Evolutionary conservation across 148 eudicot species (phyloP), one percentile per base, ranked within the genome.

Genomic region (Nepenthes gracilis): DNA sequence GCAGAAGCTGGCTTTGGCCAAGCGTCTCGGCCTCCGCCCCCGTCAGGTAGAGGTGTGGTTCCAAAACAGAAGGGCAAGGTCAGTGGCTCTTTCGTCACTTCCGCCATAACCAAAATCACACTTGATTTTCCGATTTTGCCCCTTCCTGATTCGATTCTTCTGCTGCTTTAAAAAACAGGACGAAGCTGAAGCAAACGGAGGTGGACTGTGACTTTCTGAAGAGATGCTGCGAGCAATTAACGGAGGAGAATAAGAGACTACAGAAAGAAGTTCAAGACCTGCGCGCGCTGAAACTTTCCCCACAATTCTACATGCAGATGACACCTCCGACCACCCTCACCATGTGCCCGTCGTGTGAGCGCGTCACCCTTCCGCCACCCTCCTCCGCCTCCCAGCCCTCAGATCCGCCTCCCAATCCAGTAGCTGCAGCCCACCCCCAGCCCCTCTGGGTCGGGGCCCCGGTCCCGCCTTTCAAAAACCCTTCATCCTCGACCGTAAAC

Each of bases 1-100:
- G 69, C 97, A 85, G 69, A 87, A 91, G 75, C 43, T 78, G 80
- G 92, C 89, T 10, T 67, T 91, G 62, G 92, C 97, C 1, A 91
- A 83, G 61, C 78, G 88, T 43, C 90, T 91, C 2, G 89, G 89
- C 0, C 71, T 91, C 33, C 82, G 89, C 49, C 92, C 97, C 12
- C 80, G 97, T 15, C 97, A 91, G 58, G 97, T 91, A 48, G 96
- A 91, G 73, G 97, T 91, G 11, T 91, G 97, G 97, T 91, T 91
- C 47, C 97, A 91, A 72, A 91, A 87, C 69, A 72, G 95, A 8
- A 83, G 97, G 75, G 97, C 94, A 43, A 86, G 97, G 97, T 86
- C 11, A 58, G 86, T 63, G 58, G 65, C 33, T 62, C 74, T 54
- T 0, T 8, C 33, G 35, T 23, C 23, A 23, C 32, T 35, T 37